phyloP scores from a whole-genome alignment of 371 early-diverging fungal species.

The Apophysomyces elegans region DNA sequence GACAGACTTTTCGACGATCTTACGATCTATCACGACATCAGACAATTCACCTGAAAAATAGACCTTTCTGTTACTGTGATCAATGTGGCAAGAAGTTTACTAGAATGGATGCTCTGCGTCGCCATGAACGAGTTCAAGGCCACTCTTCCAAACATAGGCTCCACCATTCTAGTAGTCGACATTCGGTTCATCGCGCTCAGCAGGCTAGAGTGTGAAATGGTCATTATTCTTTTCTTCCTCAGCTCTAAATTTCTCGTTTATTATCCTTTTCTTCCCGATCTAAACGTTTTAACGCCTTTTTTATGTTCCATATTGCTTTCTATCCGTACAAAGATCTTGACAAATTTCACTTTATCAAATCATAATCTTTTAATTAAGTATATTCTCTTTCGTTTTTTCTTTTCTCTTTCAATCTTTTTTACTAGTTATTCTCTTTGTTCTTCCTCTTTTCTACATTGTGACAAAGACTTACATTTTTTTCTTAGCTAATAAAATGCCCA shows the following conservation, averaged over 20 bases:
- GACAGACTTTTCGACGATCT: constrained; percentile 48
- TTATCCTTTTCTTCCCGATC: no score
- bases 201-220: constrained; percentile 26
- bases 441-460: neutral
- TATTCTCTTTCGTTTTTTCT: neutral
- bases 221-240: neutral
- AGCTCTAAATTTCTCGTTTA: neutral
- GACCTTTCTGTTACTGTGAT: constrained; percentile 47
- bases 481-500: neutral
- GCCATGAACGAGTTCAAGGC: constrained; percentile 52
- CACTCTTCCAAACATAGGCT: constrained; percentile 24
- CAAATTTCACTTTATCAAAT: constrained; percentile 8
- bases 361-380: constrained; percentile 6
- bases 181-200: constrained; percentile 15
- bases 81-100: constrained; percentile 54
- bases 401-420: no score
- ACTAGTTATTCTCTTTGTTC: neutral
- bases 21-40: constrained; percentile 53
- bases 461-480: neutral
- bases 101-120: constrained; percentile 52
- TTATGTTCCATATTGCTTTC: constrained; percentile 9
- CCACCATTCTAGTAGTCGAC: constrained; percentile 3
- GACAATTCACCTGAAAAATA: constrained; percentile 48
- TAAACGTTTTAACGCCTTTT: neutral
- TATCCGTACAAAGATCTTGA: constrained; percentile 8